Base-by-base conservation (phyloP, 192 early-diverging fungal species). In the Mortierella alpina region DNA sequence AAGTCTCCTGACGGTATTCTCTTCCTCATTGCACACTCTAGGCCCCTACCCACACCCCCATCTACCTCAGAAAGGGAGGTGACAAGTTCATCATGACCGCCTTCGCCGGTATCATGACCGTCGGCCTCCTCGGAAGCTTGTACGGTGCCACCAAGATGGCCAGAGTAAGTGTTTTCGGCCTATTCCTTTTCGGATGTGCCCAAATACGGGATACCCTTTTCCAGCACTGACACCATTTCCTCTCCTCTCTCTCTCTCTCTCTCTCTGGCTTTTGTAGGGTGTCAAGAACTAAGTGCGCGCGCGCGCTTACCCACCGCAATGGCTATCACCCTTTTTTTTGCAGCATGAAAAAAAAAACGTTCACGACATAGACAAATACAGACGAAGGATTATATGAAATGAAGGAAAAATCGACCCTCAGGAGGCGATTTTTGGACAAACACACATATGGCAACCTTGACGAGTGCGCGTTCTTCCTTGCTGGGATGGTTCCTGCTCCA, bases 81-180 rank as follows among this genome's bases (percentile, higher is more conserved):
- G 77, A 80, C 60, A 80, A 69, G 60, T 40, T 80, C 70, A 72
- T 80, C 70, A 57, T 80, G 65, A 58, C 70, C 31, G 69, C 53
- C 20, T 68, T 80, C 20, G 59, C 18, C 55, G 52, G 65, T 41
- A 22, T 80, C 22, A 54, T 80, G 20, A 49, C 59, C 44, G 57
- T 80, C 47, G 77, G 77, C 50, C 47, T 80, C 20, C 17, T 44
- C 20, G 77, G 77, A 17, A 57, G 63, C 77, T 59, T 80, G 47
- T 80, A 72, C 59, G 77, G 77, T 45, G 54, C 77, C 53, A 68
- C 70, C 70, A 80, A 80, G 77, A 80, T 80, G 77, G 77, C 70
- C 52, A 57, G 77, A 39, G 77, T 80, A 80, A 68, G 77, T 59
- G 31, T 5, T 20, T 17, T 62, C 4, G 1, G 64, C 11, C 54